phyloP scores from a whole-genome alignment of 208 protist species.

The Trypanosoma melophagium region DNA sequence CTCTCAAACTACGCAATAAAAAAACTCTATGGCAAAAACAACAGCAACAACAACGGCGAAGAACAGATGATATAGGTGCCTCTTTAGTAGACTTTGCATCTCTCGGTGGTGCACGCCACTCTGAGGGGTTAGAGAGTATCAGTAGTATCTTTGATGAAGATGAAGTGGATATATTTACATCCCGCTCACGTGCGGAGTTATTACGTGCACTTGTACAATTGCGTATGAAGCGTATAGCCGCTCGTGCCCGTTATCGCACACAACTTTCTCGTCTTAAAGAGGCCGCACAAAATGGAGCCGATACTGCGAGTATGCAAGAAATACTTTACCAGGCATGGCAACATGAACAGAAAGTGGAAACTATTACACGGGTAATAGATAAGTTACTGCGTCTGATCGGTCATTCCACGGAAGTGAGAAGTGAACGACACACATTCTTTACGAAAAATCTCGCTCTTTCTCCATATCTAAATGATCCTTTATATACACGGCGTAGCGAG shows the following conservation, averaged over 20 bases:
- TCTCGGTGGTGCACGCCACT: too few species aligned
- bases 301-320: background rate
- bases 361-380: slow-evolving; percentile 15
- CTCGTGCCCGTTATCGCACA: slow-evolving; percentile 12
- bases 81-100: too few species aligned
- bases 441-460: slow-evolving; percentile 29
- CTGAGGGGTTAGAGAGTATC: too few species aligned
- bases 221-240: slow-evolving; percentile 25
- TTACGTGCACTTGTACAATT: slow-evolving; percentile 21
- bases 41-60: background rate
- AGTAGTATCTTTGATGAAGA: slow-evolving; percentile 6
- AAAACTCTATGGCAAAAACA: background rate
- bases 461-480: slow-evolving; percentile 22
- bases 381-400: slow-evolving; percentile 11
- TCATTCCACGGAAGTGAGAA: background rate
- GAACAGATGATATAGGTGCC: too few species aligned
- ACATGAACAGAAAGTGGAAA: slow-evolving; percentile 9
- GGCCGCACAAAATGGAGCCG: background rate
- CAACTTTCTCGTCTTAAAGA: slow-evolving; percentile 13
- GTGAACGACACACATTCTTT: slow-evolving; percentile 12
- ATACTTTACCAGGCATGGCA: slow-evolving; percentile 9
- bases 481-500: background rate
- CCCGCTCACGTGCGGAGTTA: slow-evolving; percentile 13
- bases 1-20: background rate
- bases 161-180: background rate